Conservation (phyloP, 179 eudicot species). For the Silene vulgaris region DNA sequence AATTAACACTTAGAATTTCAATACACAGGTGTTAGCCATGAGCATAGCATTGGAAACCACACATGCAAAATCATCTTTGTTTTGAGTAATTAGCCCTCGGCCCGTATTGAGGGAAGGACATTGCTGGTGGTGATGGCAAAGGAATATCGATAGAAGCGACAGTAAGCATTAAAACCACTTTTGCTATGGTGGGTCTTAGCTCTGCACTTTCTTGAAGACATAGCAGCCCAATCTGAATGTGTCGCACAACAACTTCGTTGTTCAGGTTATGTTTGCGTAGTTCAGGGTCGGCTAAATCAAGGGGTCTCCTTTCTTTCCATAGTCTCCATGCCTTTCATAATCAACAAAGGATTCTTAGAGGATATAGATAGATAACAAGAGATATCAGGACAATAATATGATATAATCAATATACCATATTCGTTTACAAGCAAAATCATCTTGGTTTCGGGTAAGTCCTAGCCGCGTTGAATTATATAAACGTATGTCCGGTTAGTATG, state of each 20-base stretch:
- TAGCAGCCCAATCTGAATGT: constrained; percentile 24
- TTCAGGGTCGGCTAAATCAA: constrained; percentile 31
- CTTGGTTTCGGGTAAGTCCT: background rate
- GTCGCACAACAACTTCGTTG: constrained; percentile 11
- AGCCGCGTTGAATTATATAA: background rate
- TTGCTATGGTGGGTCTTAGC: constrained; percentile 21
- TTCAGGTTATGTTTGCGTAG: constrained; percentile 14
- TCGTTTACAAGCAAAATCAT: background rate
- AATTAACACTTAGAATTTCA: background rate
- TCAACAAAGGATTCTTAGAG: background rate
- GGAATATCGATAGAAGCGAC: constrained; percentile 19
- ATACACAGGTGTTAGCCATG: background rate
- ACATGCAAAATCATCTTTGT: background rate
- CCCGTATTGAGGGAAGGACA: constrained; percentile 6
- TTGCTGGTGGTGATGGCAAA: constrained; percentile 16
- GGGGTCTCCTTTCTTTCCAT: constrained; percentile 33
- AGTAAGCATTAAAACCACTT: constrained; percentile 17
- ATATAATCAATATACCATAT: too few species aligned
- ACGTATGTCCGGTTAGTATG: background rate
- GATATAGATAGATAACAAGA: too few species aligned
- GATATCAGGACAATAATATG: too few species aligned
- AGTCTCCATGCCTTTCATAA: constrained; percentile 44
- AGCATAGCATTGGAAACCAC: too few species aligned
- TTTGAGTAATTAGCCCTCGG: background rate
- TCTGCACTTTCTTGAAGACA: constrained; percentile 21